These are phyloP conservation scores for Populus hybrid DNA, from an alignment of 441 rosid genomes.

Conservation along the genomic window DNA sequence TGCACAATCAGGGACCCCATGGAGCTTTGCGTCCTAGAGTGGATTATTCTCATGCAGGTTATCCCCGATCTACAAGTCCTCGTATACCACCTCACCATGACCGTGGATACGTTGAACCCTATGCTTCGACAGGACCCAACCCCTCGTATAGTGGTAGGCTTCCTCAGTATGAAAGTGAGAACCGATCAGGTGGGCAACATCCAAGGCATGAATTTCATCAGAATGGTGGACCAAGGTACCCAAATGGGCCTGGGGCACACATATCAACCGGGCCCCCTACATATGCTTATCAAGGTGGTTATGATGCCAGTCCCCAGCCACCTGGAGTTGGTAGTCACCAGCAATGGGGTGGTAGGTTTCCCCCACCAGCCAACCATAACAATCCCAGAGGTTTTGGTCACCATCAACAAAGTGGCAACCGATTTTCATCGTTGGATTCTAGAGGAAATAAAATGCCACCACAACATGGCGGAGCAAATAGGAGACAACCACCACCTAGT, in stretches of 20 bases:
- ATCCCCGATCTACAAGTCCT: slow-evolving; percentile 13
- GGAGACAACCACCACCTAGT: slow-evolving; percentile 12
- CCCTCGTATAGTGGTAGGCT: slow-evolving; percentile 12
- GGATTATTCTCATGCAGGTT: slow-evolving; percentile 24
- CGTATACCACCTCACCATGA: slow-evolving; percentile 15
- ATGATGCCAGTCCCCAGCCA: slow-evolving; percentile 33
- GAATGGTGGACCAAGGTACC: slow-evolving; percentile 30
- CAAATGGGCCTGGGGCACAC: slow-evolving; percentile 19
- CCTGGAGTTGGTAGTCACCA: slow-evolving; percentile 27
- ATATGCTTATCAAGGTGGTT: slow-evolving; percentile 24
- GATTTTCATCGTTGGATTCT: slow-evolving; percentile 34
- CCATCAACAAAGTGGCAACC: slow-evolving; percentile 37
- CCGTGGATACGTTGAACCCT: slow-evolving; percentile 22
- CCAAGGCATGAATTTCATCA: slow-evolving; percentile 27
- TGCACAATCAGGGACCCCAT: slow-evolving; percentile 26
- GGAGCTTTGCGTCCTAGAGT: slow-evolving; percentile 22
- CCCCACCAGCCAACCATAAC: slow-evolving; percentile 34
- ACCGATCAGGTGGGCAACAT: slow-evolving; percentile 23
- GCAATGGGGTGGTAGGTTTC: slow-evolving; percentile 34
- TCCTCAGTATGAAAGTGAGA: slow-evolving; percentile 26
- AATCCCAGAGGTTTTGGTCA: slow-evolving; percentile 32
- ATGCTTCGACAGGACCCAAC: slow-evolving; percentile 15
- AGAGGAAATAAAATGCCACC: slow-evolving; percentile 22
- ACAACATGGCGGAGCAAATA: neutral
- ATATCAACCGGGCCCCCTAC: slow-evolving; percentile 9